A percentile compares a stretch with the other conserved stretches of the same genome.
These are phyloP conservation scores for Candida pseudofarinosa DNA, from an alignment of 805 yeast genomes.

Conservation along the genomic window DNA sequence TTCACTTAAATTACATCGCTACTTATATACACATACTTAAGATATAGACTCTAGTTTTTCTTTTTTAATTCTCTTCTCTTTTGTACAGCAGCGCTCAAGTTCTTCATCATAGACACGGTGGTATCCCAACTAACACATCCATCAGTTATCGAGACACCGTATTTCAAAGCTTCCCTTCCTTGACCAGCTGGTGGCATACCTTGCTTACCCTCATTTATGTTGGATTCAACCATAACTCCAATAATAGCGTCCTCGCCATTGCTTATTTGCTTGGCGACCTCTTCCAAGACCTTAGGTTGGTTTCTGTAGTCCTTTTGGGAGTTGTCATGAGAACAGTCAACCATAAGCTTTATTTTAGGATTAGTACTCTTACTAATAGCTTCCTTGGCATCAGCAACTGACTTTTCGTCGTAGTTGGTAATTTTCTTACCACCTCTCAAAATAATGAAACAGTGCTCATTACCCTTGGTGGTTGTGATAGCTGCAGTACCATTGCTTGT, in stretches of 20 bases:
- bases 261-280: constrained; percentile 77
- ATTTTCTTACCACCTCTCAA: constrained; percentile 95
- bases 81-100: constrained; percentile 79
- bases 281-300: constrained; percentile 88
- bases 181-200: constrained; percentile 55
- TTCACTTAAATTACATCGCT: neutral
- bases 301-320: constrained; percentile 90
- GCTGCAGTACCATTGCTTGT: constrained; percentile 97
- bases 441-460: constrained; percentile 88
- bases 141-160: constrained; percentile 96
- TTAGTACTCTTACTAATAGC: constrained; percentile 48
- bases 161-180: constrained; percentile 59
- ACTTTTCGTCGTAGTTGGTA: constrained; percentile 82
- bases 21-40: constrained; percentile 1
- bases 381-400: constrained; percentile 71
- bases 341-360: constrained; percentile 67
- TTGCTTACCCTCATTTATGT: constrained; percentile 90
- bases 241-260: constrained; percentile 76
- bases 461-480: constrained; percentile 93
- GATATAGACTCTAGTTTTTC: constrained; percentile 4
- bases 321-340: constrained; percentile 98
- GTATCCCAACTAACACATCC: constrained; percentile 93
- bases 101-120: constrained; percentile 75
- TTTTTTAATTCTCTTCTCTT: constrained; percentile 55
- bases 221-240: constrained; percentile 95